Evolutionary conservation across 306 rosid genomes (phyloP).

Genomic region (Gastrolobium bilobum): DNA sequence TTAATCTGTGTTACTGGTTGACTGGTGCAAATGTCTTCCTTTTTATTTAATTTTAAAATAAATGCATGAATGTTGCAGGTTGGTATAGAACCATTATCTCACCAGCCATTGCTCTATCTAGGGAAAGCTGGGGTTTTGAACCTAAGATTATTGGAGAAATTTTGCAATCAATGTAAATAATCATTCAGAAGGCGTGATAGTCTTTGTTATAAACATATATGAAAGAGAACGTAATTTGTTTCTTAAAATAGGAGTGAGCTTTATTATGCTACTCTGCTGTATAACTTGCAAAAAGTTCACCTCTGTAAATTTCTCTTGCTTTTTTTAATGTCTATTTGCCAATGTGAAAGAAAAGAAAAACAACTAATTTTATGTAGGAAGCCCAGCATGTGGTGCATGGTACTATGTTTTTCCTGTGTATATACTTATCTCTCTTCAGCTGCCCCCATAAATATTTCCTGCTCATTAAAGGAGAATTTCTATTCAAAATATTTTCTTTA

Average conservation of each 20-base stretch:
- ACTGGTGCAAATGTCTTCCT: background rate
- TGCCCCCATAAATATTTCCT: background rate
- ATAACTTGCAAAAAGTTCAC: background rate
- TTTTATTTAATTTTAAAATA: background rate
- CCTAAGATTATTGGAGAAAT: background rate
- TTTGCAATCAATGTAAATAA: background rate
- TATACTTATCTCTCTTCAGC: background rate
- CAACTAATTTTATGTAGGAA: background rate
- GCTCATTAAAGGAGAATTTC: slow-evolving; percentile 5
- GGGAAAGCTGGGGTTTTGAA: slow-evolving; percentile 30
- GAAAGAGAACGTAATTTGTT: background rate
- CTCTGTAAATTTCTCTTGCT: slow-evolving; percentile 17
- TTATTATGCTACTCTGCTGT: slow-evolving; percentile 14
- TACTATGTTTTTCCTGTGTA: slow-evolving; percentile 25
- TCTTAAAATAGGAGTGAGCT: background rate
- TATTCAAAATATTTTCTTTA: slow-evolving; percentile 22
- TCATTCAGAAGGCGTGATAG: background rate
- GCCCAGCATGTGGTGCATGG: background rate
- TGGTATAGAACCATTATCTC: slow-evolving; percentile 3
- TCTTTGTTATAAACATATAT: slow-evolving; percentile 3
- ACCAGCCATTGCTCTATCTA: background rate
- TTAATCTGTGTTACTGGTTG: background rate
- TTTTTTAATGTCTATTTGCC: background rate
- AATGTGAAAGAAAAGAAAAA: background rate
- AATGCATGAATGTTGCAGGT: background rate